Evolutionary conservation across 2,329 filamentous ascomycete species (phyloP), one percentile per base, ranked within the genome.

Genomic region (Colletotrichum shisoi): DNA sequence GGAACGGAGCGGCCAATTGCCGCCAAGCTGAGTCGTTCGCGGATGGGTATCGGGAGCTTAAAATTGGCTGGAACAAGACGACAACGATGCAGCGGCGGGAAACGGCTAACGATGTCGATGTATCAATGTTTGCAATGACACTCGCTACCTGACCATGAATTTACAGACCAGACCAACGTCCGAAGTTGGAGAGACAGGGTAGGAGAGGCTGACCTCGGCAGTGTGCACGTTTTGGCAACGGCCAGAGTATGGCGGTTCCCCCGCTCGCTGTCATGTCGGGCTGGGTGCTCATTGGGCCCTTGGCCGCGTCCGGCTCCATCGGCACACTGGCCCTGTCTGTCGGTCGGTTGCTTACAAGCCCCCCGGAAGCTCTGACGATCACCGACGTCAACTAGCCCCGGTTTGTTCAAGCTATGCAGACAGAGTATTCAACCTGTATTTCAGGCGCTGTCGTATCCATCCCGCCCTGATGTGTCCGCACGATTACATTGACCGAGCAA

Each of bases 331-430:
- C 49, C 62, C 45, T 61, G 56, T 57, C 31, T 52, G n/a, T 45
- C 44, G 49, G 17, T 27, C 24, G 24, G 24, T 27, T 27, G 24
- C 24, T 44, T 46, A 7, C 57, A 27, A 52, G 52, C 44, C 49
- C 51, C 64, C 62, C 56, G 37, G 62, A 34, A 24, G 40, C 45
- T 27, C 15, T 45, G 62, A 40, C 57, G 66, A 68, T 67, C 57
- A 67, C 19, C 66, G 62, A 68, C 66, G 66, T 68, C 66, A 68
- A 46, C 56, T 40, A 46, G 51, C 63, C 63, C 66, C 31, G 13
- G 52, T 46, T 61, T 51, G 44, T 56, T 34, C 49, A 51, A 44
- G 53, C 51, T 5, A 27, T 27, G 24, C 24, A 27, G n/a, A n/a
- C n/a, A n/a, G n/a, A n/a, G n/a, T 60, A 52, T 51, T 52, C 37